Evolutionary conservation across 1,284 basidiomycete species (phyloP).

Genomic region (Salmacisia buchloeana): DNA sequence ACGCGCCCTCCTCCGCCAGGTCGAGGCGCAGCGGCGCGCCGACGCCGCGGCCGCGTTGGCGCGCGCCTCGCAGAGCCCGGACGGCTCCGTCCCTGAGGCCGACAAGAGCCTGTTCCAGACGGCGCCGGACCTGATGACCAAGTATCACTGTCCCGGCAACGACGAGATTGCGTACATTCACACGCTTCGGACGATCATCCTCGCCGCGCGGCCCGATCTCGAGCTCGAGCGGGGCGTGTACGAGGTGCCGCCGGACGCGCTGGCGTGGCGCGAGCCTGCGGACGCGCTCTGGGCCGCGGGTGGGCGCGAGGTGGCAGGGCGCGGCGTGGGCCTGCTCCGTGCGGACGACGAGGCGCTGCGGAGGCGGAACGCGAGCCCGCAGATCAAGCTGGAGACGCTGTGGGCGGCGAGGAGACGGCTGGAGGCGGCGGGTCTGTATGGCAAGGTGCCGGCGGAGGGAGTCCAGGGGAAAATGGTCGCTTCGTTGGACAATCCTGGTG

Average conservation of each 20-base stretch:
- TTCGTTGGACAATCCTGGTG: background rate
- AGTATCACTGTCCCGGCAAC: constrained; percentile 3
- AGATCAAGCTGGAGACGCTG: constrained; percentile 3
- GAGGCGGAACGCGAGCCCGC: constrained; percentile 5
- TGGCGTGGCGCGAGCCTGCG: background rate
- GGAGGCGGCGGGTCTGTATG: background rate
- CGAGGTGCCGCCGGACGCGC: constrained; percentile 1
- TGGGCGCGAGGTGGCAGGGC: background rate
- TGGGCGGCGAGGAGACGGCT: constrained; percentile 3
- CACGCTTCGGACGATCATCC: background rate
- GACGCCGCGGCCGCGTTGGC: background rate
- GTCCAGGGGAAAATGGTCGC: background rate
- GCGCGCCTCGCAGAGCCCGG: too few relatives aligned
- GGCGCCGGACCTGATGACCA: background rate
- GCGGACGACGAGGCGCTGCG: constrained; percentile 5
- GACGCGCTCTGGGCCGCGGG: background rate
- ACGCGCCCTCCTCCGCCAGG: background rate
- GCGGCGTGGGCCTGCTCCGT: background rate
- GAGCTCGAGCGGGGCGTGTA: constrained; percentile 4
- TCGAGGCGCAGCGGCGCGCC: background rate
- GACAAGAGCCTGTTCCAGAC: constrained; percentile 3
- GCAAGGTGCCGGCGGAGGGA: background rate
- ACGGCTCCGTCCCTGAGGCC: background rate
- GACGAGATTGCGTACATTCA: constrained; percentile 4
- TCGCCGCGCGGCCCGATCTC: background rate